Percentiles rank a stretch among this genome's conserved stretches.
These are phyloP conservation scores for Aspergillus fumigatiaffinis DNA, from an alignment of 2,329 filamentous ascomycete genomes.

Conservation along the genomic window DNA sequence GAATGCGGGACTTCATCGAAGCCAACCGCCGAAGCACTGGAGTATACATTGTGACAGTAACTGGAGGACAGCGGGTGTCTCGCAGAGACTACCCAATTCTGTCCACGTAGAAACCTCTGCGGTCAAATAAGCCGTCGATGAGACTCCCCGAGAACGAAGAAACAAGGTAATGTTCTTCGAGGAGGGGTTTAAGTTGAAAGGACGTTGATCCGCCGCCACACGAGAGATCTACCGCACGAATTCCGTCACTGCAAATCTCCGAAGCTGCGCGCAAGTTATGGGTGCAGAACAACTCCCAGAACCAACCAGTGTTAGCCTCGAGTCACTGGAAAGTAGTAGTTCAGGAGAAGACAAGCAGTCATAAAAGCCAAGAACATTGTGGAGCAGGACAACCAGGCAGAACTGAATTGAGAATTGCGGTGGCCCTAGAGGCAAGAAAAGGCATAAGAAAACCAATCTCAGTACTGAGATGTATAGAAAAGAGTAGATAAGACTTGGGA, in stretches of 20 bases:
- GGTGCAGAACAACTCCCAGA: background rate
- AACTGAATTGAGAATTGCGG: background rate
- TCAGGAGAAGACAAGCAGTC: background rate
- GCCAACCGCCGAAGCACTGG: conserved; percentile 17
- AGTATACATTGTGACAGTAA: conserved; percentile 26
- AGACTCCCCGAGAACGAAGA: background rate
- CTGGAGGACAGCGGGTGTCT: conserved; percentile 1
- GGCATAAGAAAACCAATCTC: background rate
- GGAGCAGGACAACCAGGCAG: background rate
- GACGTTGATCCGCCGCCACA: background rate
- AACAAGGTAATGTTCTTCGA: background rate
- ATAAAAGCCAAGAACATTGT: conserved; percentile 1
- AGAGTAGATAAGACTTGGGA: background rate
- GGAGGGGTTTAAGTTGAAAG: background rate
- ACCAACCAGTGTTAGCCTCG: conserved; percentile 1
- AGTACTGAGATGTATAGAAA: background rate
- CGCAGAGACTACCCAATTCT: background rate
- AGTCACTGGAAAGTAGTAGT: conserved; percentile 1
- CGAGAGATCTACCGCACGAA: background rate
- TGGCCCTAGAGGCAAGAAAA: background rate
- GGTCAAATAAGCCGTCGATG: background rate
- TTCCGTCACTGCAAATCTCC: background rate
- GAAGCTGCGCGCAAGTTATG: background rate
- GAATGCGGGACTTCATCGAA: conserved; percentile 31
- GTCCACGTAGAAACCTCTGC: background rate